These are phyloP conservation scores for Pleoardoris graminearum DNA, from an alignment of 2,329 filamentous ascomycete genomes.

Conservation along the genomic window DNA sequence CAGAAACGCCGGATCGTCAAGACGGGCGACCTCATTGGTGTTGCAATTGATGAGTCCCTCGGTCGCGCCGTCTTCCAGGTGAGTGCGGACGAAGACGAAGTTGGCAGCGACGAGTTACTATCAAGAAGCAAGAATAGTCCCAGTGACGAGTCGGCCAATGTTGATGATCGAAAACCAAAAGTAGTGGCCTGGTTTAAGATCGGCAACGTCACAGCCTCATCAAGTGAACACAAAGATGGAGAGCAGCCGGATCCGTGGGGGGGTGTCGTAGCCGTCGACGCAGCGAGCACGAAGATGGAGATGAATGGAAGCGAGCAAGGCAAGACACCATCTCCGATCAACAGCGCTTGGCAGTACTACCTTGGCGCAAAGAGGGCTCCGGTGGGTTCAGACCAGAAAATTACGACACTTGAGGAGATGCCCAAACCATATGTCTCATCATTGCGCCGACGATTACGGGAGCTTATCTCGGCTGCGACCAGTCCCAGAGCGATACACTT, in stretches of 20 bases:
- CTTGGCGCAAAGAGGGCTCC: constrained; percentile 73
- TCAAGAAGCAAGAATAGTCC: constrained; percentile 51
- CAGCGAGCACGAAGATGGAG: constrained; percentile 82
- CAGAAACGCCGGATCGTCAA: constrained; percentile 80
- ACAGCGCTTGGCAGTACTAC: constrained; percentile 88
- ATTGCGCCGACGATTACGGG: constrained; percentile 68
- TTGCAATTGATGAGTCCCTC: constrained; percentile 84
- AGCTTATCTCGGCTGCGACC: constrained; percentile 85
- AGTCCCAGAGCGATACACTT: constrained; percentile 85
- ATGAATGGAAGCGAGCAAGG: constrained; percentile 87
- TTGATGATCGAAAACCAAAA: constrained; percentile 28
- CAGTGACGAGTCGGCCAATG: constrained; percentile 20
- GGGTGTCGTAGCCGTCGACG: constrained; percentile 82
- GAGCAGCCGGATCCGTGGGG: constrained; percentile 78
- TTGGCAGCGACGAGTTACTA: constrained; percentile 55
- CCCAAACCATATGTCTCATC: constrained; percentile 50
- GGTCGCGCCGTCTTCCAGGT: constrained; percentile 80
- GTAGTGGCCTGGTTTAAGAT: constrained; percentile 90
- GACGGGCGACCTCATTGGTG: constrained; percentile 83
- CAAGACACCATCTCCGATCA: constrained; percentile 73
- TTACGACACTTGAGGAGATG: constrained; percentile 51
- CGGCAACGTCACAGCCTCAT: constrained; percentile 60
- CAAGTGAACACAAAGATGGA: constrained; percentile 59
- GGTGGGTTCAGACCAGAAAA: constrained; percentile 59
- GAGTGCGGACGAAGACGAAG: constrained; percentile 71